These are phyloP conservation scores for Macrophomina phaseolina DNA, from an alignment of 2,329 filamentous ascomycete genomes.

Conservation along the genomic window DNA sequence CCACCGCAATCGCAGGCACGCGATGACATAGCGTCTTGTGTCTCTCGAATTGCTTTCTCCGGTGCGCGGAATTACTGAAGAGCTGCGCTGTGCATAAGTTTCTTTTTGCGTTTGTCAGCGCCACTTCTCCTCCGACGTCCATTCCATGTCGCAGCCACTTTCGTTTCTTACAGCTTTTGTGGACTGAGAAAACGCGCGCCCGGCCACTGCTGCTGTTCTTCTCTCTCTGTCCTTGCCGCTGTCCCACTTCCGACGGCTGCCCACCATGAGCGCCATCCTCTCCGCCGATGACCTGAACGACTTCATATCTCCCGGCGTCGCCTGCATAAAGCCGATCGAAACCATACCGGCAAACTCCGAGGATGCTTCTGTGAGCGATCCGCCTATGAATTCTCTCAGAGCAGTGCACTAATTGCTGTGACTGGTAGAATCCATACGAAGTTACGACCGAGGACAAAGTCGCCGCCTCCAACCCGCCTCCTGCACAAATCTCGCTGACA, in stretches of 20 bases:
- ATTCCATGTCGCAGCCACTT: not conserved
- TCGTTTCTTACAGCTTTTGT: not conserved
- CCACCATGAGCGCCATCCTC: constrained; percentile 90
- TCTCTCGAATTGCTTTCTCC: constrained; percentile 15
- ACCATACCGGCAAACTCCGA: constrained; percentile 73
- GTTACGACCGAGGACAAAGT: constrained; percentile 90
- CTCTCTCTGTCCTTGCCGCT: not conserved
- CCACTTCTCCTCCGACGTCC: not conserved
- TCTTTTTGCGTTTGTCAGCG: not conserved
- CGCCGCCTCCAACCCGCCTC: constrained; percentile 60
- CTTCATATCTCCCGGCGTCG: constrained; percentile 96
- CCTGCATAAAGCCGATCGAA: constrained; percentile 97
- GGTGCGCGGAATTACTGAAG: not conserved
- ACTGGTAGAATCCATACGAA: constrained; percentile 69
- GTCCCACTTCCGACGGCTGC: constrained; percentile 12
- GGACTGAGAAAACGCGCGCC: not conserved
- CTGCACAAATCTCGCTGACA: constrained; percentile 92
- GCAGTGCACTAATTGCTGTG: not conserved
- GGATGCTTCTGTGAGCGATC: constrained; percentile 48
- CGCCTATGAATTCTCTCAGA: not conserved
- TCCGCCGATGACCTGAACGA: constrained; percentile 97
- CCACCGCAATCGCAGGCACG: constrained; percentile 15
- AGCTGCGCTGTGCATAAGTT: not conserved
- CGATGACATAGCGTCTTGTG: constrained; percentile 20
- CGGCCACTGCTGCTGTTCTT: not conserved